phyloP scores from a whole-genome alignment of 2,329 filamentous ascomycete species.

The Penicillium sp. region DNA sequence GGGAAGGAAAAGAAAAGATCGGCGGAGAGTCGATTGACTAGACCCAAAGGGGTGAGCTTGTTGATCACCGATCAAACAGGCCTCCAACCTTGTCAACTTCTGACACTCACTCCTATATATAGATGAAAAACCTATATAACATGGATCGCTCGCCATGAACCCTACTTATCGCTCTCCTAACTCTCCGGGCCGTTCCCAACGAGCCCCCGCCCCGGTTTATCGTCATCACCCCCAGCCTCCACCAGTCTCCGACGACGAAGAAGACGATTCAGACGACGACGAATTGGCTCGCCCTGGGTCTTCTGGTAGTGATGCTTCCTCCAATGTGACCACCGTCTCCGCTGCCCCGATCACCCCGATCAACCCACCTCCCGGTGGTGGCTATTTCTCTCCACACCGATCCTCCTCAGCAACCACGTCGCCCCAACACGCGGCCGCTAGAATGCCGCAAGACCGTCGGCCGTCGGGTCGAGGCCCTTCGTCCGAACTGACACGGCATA shows the following conservation, averaged over 20 bases:
- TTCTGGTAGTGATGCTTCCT: conserved; percentile 50
- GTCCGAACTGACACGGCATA: conserved; percentile 41
- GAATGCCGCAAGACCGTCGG: conserved; percentile 41
- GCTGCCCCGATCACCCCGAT: conserved; percentile 41
- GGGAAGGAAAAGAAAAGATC: conserved; percentile 6
- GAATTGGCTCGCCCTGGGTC: conserved; percentile 40
- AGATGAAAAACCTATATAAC: not conserved
- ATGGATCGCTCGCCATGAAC: conserved; percentile 23
- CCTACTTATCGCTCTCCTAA: conserved; percentile 12
- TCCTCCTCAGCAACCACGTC: conserved; percentile 34
- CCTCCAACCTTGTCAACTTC: conserved; percentile 1
- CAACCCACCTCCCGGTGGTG: conserved; percentile 19
- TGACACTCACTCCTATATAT: not conserved
- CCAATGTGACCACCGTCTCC: conserved; percentile 46
- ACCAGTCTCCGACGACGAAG: conserved; percentile 22
- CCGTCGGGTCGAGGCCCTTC: conserved; percentile 39
- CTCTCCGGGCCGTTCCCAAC: conserved; percentile 19
- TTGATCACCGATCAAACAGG: conserved; percentile 1
- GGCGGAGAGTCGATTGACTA: conserved; percentile 7
- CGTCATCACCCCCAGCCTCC: conserved; percentile 15
- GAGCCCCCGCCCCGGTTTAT: conserved; percentile 19
- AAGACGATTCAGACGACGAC: conserved; percentile 33
- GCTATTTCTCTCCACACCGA: conserved; percentile 26
- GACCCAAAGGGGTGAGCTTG: conserved; percentile 12
- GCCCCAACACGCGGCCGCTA: conserved; percentile 31